Evolutionary conservation across 2,329 filamentous ascomycete genomes (phyloP), one percentile per base, ranked within the genome.

Genomic region (Scedosporium apiospermum): DNA sequence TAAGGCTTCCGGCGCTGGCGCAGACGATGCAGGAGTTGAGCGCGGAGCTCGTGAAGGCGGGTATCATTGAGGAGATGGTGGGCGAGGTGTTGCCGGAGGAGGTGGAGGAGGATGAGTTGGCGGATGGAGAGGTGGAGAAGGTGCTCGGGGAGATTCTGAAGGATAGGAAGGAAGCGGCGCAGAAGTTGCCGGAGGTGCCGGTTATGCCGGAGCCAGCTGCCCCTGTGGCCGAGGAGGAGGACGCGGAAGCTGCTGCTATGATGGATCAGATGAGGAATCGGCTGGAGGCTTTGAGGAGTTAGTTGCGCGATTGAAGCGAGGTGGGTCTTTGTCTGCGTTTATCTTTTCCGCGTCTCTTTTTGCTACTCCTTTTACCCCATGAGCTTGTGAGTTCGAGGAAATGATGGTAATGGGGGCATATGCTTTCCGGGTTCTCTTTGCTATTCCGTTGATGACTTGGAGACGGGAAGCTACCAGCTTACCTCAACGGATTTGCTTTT

Each of bases 1-100:
- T 97, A 59, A 82, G 88, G 30, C 76, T 99, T 68, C 95, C 95
- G 10, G 65, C 64, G 77, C 80, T 98, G 65, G 91, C 88, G 21
- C 87, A 84, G 14, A 97, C 93, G 7, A 98, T 98, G 93, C 82
- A 87, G 66, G 91, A 96, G 74, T 79, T 98, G 59, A 89, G 88
- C 69, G 82, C 88, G 63, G 95, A 98, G 80, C 77, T 98, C 67
- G 89, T 96, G 74, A 96, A 92, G 78, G 93, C 95, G 2, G 95
- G 93, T 16, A 93, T 99, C 67, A 96, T 98, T 65, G 93, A 98
- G 80, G 95, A 99, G 78, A 97, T 98, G 90, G 87, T 96, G 4
- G 90, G 88, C 58, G 93, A 98, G 72, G 87, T 82, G 53, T 78
- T 98, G 67, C 91, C 92, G n/a, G 83, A 88, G 66, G 88, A 92